Evolutionary conservation across 192 early-diverging fungal species (phyloP), one percentile per base, ranked within the genome.

Genomic region (Helicostylum pulchrum): DNA sequence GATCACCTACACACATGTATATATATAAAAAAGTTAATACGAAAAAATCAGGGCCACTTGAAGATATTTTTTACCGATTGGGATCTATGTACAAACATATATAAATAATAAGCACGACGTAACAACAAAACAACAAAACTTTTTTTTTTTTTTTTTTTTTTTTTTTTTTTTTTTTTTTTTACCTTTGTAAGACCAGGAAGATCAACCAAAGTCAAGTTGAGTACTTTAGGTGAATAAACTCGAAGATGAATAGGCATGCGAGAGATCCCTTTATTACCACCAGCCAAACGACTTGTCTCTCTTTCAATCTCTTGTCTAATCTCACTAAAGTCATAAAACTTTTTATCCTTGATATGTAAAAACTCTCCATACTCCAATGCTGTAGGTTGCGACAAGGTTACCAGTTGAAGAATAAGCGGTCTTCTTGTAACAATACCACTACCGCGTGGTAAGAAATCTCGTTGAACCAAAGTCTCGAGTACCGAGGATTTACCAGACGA

Each of bases 401-500:
- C 84, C 46, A 93, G 84, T 72, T 93, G 91, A 44, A 93, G 71
- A 47, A 93, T 87, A 56, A 93, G 72, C 10, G 91, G 91, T 8
- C 91, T 83, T 15, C 91, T 86, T 34, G 91, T 93, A 66, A 93
- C 89, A 61, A 93, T 88, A 21, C 91, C 91, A 70, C 80, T 90
- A 23, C 91, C 97, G 59, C 96, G 85, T 20, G 98, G 98, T 55
- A 99, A 72, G 73, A 99, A 98, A 80, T 99, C 98, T 31, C 90
- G 81, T n/a, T 96, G 94, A 15, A 98, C 96, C 67, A 99, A 88
- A 73, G 94, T 97, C 69, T 99, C 98, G 26, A 99, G 78, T 14
- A 99, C 98, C n/a, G 93, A 95, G 54, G 89, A 92, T 73, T 99
- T 99, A 59, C 98, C 98, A 60, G 86, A 88, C 19, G 88, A 90